Evolutionary conservation across 257 asterid species (phyloP), one percentile per base, ranked within the genome.

Genomic region (Linderniella brevidens): DNA sequence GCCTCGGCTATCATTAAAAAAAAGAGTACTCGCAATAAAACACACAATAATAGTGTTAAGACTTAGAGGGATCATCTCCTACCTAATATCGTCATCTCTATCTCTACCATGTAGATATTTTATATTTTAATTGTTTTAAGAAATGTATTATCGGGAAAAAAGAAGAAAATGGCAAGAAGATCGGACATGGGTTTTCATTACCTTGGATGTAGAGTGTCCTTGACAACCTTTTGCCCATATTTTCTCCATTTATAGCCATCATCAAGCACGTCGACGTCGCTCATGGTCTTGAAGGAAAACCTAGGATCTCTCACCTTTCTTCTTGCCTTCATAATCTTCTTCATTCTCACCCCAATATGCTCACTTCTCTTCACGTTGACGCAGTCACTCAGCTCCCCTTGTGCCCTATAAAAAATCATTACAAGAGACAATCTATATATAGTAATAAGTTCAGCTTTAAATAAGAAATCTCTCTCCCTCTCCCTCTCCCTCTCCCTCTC

Each of bases 171-270:
- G 6, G 32, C 19, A 39, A 35, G 49, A 17, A 37, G 45, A 1
- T 9, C 6, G 0, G 0, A 38, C 11, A 25, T 29, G 19, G 11
- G 8, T 1, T 15, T 25, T 25, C 32, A 25, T 25, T 25, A 87
- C 97, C 97, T 83, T 32, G 97, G 97, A 68, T 83, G 95, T 59
- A 80, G 88, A 47, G 97, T 83, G 74, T 87, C 78, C 75, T 87
- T 87, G 50, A 87, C 97, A 47, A 83, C 93, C 67, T 87, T 87
- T 52, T 87, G 97, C 0, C 97, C 97, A 65, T 87, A 87, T 63
- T 87, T 87, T 65, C 97, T 75, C 97, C 97, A 87, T 53, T 87
- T 87, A 43, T 87, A 87, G 19, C 97, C 97, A 74, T 87, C 97
- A 67, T 87, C 97, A 50, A 83, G 52, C 9, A 87, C 90, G 74